These are phyloP conservation scores for Malus fusca DNA, from an alignment of 306 rosid genomes.

Conservation along the genomic window DNA sequence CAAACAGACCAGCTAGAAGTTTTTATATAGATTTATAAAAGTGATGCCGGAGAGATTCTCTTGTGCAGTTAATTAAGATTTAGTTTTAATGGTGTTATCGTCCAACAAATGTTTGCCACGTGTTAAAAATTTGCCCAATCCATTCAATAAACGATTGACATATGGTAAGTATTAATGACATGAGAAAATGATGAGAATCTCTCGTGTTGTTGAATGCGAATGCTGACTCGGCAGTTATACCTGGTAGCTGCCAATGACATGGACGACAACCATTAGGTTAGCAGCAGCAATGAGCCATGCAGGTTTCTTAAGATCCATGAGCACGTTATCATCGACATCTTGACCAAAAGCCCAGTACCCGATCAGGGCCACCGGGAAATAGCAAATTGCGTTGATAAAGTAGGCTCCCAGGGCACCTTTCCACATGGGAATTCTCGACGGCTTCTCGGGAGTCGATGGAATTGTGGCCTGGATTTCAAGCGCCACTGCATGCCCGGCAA, in stretches of 20 bases:
- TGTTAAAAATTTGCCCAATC: too few relatives aligned
- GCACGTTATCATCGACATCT: conserved; percentile 72
- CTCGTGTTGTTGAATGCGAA: too few relatives aligned
- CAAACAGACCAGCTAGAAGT: too few relatives aligned
- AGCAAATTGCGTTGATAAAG: conserved; percentile 70
- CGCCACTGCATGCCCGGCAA: conserved; percentile 89
- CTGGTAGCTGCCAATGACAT: conserved; percentile 96
- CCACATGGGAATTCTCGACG: conserved; percentile 84
- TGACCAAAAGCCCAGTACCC: conserved; percentile 92
- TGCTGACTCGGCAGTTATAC: conserved; percentile 19
- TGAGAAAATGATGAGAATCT: too few relatives aligned
- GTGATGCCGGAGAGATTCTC: too few relatives aligned
- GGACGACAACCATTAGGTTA: conserved; percentile 82
- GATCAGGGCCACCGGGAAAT: conserved; percentile 79
- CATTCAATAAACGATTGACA: too few relatives aligned
- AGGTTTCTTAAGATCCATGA: conserved; percentile 58
- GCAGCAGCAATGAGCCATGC: conserved; percentile 88
- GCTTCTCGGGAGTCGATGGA: conserved; percentile 79
- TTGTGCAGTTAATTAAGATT: too few relatives aligned
- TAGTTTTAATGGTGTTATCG: too few relatives aligned
- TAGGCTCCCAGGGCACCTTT: conserved; percentile 83
- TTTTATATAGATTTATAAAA: too few relatives aligned
- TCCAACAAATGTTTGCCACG: too few relatives aligned
- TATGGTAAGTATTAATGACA: too few relatives aligned
- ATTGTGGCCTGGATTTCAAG: conserved; percentile 96